A percentile compares a stretch with the other conserved stretches of the same genome.
These are phyloP conservation scores for Solanum lycopersicoides DNA, from an alignment of 257 asterid species.

Conservation along the genomic window DNA sequence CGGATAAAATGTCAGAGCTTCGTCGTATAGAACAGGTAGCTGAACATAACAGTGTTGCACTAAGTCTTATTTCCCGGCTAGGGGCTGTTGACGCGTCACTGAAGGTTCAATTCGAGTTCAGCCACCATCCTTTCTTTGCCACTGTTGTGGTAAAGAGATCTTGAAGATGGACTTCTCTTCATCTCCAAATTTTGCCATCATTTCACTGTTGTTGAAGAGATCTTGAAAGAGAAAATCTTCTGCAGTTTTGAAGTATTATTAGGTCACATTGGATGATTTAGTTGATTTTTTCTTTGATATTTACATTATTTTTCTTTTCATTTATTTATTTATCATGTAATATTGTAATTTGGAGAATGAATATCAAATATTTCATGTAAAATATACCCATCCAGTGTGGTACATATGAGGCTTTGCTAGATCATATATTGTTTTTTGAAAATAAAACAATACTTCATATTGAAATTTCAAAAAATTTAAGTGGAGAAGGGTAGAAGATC, in stretches of 20 bases:
- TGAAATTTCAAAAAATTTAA: neutral
- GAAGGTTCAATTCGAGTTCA: conserved; percentile 65
- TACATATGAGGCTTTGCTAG: neutral
- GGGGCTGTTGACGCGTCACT: conserved; percentile 79
- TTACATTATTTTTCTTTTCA: neutral
- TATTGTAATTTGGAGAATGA: neutral
- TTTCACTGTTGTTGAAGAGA: neutral
- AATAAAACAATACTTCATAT: neutral
- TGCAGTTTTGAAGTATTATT: conserved; percentile 19
- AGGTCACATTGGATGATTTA: neutral
- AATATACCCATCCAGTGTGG: neutral
- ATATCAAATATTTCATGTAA: neutral
- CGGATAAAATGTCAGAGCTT: conserved; percentile 58
- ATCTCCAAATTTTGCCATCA: conserved; percentile 27
- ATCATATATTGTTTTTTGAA: neutral
- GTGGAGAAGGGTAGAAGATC: neutral
- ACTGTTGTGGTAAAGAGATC: conserved; percentile 90
- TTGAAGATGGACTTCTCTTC: conserved; percentile 15
- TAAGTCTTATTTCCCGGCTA: conserved; percentile 60
- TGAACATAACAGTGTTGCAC: conserved; percentile 79
- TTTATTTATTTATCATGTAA: neutral
- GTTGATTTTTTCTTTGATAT: neutral
- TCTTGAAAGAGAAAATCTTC: neutral
- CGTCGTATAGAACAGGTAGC: conserved; percentile 82
- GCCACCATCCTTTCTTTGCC: conserved; percentile 86